Conservation (phyloP, 345 rosid species). For the Salix brachista region DNA sequence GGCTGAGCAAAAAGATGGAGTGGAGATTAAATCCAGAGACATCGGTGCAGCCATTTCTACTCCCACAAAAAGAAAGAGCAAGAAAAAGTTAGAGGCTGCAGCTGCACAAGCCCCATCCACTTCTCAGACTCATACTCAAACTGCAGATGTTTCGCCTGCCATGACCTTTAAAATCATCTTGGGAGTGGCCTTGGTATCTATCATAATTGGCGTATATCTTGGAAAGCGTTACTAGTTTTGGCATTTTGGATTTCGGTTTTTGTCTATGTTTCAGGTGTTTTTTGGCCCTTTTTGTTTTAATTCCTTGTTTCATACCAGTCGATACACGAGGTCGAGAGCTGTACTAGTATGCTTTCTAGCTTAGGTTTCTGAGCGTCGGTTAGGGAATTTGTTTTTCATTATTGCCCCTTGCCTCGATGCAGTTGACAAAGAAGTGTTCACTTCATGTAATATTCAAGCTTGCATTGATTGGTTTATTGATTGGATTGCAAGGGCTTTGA, state of each 20-base stretch:
- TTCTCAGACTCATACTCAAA: constrained; percentile 26
- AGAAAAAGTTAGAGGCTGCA: constrained; percentile 58
- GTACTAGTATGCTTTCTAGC: background rate
- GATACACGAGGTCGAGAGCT: constrained; percentile 5
- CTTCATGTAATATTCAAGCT: constrained; percentile 5
- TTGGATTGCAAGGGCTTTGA: background rate
- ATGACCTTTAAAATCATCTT: constrained; percentile 48
- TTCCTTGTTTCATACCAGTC: background rate
- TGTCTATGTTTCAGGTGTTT: background rate
- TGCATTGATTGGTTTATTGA: background rate
- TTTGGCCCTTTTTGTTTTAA: background rate
- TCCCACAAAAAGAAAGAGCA: constrained; percentile 71
- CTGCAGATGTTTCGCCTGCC: constrained; percentile 31
- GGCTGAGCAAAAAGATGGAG: constrained; percentile 26
- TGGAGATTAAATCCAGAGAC: constrained; percentile 71
- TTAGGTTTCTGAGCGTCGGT: constrained; percentile 6
- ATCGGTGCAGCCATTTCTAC: constrained; percentile 46
- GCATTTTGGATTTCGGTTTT: constrained; percentile 4
- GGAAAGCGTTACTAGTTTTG: constrained; percentile 69
- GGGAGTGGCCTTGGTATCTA: constrained; percentile 69
- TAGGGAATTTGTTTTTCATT: constrained; percentile 7
- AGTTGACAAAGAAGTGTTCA: background rate
- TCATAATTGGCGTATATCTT: constrained; percentile 65
- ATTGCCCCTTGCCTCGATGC: constrained; percentile 8
- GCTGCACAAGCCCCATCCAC: constrained; percentile 40